These are phyloP conservation scores for Sarcocystis neurona DNA, from an alignment of 169 alveolate species.

Conservation along the genomic window DNA sequence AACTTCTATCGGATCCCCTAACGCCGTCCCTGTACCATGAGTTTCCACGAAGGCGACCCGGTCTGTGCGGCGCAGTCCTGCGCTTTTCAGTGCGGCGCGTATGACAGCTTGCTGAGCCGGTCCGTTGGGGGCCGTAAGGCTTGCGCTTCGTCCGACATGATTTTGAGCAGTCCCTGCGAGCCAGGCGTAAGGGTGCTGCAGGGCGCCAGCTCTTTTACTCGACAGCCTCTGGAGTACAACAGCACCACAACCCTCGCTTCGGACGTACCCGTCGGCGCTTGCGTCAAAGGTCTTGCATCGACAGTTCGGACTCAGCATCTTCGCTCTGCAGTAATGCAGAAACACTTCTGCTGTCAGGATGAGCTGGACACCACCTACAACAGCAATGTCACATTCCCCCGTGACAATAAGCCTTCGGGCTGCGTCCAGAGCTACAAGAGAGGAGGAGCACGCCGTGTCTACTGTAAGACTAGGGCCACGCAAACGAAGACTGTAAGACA, in stretches of 20 bases:
- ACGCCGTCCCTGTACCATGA: slow-evolving; percentile 78
- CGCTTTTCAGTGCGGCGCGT: slow-evolving; percentile 55
- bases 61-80: slow-evolving; percentile 56
- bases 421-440: slow-evolving; percentile 74
- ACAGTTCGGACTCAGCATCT: slow-evolving; percentile 70
- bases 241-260: slow-evolving; percentile 77
- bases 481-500: slow-evolving; percentile 66
- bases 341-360: slow-evolving; percentile 65
- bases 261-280: slow-evolving; percentile 73
- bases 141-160: slow-evolving; percentile 74
- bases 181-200: slow-evolving; percentile 65
- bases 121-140: slow-evolving; percentile 79
- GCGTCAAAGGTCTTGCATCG: slow-evolving; percentile 75
- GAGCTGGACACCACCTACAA: slow-evolving; percentile 72
- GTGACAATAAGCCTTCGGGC: slow-evolving; percentile 55
- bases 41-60: slow-evolving; percentile 61
- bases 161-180: slow-evolving; percentile 69
- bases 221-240: slow-evolving; percentile 54
- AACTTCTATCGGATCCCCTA: slow-evolving; percentile 77
- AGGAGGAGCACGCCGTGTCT: slow-evolving; percentile 81
- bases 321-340: slow-evolving; percentile 66
- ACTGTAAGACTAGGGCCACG: slow-evolving; percentile 76
- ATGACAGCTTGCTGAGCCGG: slow-evolving; percentile 74
- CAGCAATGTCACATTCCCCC: slow-evolving; percentile 52
- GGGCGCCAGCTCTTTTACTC: slow-evolving; percentile 48